These are phyloP conservation scores for Pisolithus thermaeus DNA, from an alignment of 1,284 basidiomycete species.

Conservation along the genomic window DNA sequence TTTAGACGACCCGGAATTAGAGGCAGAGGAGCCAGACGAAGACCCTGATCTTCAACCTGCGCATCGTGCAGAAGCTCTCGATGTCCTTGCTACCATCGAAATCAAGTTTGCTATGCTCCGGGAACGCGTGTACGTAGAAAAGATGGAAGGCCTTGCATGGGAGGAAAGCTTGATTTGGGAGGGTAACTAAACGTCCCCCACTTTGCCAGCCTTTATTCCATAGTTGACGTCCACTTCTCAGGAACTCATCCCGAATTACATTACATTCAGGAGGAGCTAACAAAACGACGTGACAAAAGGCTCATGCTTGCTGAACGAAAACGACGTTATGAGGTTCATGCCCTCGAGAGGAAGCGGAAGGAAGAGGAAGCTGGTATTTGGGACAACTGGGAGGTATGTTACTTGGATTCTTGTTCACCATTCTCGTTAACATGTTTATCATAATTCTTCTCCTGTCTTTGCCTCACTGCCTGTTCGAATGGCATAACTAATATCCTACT, in stretches of 20 bases:
- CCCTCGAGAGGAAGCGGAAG: slow-evolving; percentile 49
- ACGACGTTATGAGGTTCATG: slow-evolving; percentile 56
- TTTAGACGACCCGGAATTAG: slow-evolving; percentile 18
- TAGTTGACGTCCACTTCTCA: slow-evolving; percentile 20
- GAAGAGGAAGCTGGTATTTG: slow-evolving; percentile 63
- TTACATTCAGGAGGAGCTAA: slow-evolving; percentile 70
- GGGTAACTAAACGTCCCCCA: slow-evolving; percentile 37
- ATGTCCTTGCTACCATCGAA: slow-evolving; percentile 71
- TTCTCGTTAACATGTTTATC: background rate
- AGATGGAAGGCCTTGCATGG: slow-evolving; percentile 75
- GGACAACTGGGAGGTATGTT: slow-evolving; percentile 71
- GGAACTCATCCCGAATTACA: slow-evolving; percentile 80
- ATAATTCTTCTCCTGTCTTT: slow-evolving; percentile 1
- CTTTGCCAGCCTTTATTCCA: slow-evolving; percentile 4
- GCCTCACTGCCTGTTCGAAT: slow-evolving; percentile 3
- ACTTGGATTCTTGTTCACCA: background rate
- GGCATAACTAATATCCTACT: slow-evolving; percentile 6
- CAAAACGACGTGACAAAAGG: slow-evolving; percentile 66
- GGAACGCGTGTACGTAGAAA: slow-evolving; percentile 73
- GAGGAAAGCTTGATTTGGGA: slow-evolving; percentile 65
- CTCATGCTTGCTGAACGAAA: slow-evolving; percentile 67
- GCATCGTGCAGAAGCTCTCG: slow-evolving; percentile 73
- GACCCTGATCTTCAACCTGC: slow-evolving; percentile 68
- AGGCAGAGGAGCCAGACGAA: slow-evolving; percentile 24
- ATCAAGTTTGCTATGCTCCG: slow-evolving; percentile 71